Evolutionary conservation across 2,329 filamentous ascomycete species (phyloP), one percentile per base, ranked within the genome.

Genomic region (Fusarium buxicola): DNA sequence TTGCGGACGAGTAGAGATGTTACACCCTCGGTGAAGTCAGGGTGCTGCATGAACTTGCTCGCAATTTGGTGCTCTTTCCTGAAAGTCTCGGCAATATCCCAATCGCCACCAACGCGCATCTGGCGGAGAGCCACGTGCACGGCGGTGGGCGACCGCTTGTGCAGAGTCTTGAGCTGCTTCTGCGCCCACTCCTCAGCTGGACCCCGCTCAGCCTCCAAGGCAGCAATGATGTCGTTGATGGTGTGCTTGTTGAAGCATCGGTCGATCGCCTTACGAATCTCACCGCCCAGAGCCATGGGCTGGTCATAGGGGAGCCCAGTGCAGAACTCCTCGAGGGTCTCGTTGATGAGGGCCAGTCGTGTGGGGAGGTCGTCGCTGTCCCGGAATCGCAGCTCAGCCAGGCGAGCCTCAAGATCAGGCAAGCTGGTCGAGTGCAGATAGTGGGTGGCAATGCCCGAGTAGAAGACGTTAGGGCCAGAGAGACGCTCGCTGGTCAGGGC

Each of bases 21-120:
- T n/a, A 99, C 94, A 50, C 95, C 95, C 78, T 96, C 92, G 38
- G 88, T 88, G 73, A 99, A 99, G 77, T 99, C 95, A 5, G 87
- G 90, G 75, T 95, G 90, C 54, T 84, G 83, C 94, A 99, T 98
- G 81, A 99, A 98, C 63, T 88, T 86, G 56, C 84, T 81, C 2
- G 94, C 93, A 58, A 99, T 92, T 72, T 90, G 84, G 77, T 95
- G 86, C 80, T 99, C 95, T 63, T 88, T 88, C 73, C 89, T 82
- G 83, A 98, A 99, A 1, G 94, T 89, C 77, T 97, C 86, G 13
- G 85, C 81, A 70, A 99, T 97, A 63, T 84, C 83, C 95, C 95
- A 98, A 30, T 81, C 73, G 67, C 80, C 79, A 58, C 92, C 92
- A 44, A 91, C 77, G 66, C 88, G 89, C 86, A 98, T 90, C 80